Evolutionary conservation across 2,329 filamentous ascomycete genomes (phyloP).

Genomic region (Beauveria sp.): DNA sequence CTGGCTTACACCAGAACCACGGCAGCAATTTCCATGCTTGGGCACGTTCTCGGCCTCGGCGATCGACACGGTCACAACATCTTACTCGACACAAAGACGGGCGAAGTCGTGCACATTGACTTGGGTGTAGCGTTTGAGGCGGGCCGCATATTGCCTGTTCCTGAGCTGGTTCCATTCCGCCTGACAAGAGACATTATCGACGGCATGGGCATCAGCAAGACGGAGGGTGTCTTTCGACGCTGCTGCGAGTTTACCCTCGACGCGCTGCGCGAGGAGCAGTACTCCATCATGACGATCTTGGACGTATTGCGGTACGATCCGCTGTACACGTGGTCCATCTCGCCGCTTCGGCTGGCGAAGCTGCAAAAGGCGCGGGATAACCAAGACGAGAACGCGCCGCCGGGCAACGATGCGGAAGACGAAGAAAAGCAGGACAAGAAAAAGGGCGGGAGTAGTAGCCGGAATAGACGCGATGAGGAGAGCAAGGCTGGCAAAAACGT

Average conservation of each 20-base stretch:
- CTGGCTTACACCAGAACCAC: conserved; percentile 90
- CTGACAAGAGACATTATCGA: conserved; percentile 92
- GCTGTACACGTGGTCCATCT: conserved; percentile 90
- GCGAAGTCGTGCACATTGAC: conserved; percentile 95
- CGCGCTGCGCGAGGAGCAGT: conserved; percentile 87
- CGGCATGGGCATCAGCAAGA: conserved; percentile 91
- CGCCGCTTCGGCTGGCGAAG: conserved; percentile 57
- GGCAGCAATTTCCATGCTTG: conserved; percentile 90
- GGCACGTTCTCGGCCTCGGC: conserved; percentile 84
- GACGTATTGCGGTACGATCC: conserved; percentile 98
- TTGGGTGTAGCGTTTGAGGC: conserved; percentile 96
- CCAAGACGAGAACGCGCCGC: conserved; percentile 29
- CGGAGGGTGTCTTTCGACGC: conserved; percentile 92
- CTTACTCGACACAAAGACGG: conserved; percentile 77
- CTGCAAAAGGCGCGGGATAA: conserved; percentile 54
- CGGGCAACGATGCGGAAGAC: conserved; percentile 29
- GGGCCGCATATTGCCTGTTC: conserved; percentile 87
- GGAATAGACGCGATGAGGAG: conserved; percentile 29
- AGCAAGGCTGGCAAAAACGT: conserved; percentile 25
- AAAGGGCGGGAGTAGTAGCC: conserved; percentile 41
- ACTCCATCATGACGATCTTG: conserved; percentile 96
- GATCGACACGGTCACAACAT: conserved; percentile 98
- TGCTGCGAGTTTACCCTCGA: conserved; percentile 99
- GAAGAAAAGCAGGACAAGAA: conserved; percentile 20
- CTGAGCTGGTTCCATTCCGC: conserved; percentile 92